Evolutionary conservation across 169 alveolate species (phyloP), one percentile per base, ranked within the genome.

Genomic region (Plasmodium ovale): DNA sequence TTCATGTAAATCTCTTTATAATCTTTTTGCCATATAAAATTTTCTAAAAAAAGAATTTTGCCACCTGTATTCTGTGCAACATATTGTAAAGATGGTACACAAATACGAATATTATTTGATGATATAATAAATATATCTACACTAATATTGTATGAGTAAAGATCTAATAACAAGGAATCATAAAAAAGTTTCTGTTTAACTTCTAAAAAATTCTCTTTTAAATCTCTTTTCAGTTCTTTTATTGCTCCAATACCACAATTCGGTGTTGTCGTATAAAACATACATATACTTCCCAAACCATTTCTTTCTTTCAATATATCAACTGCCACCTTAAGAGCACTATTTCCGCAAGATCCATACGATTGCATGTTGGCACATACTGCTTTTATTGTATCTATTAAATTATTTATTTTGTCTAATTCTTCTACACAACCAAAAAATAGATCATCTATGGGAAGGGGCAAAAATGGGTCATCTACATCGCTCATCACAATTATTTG

Each of bases 261-360:
- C 7, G 96, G 96, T 3, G 93, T 88, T 60, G 79, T 77, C 1
- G 94, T 70, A 87, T 92, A 91, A 82, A 91, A 93, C 77, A 93
- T 89, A 56, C 91, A 87, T 29, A 93, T 82, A 19, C 93, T 92
- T 7, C 96, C 96, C 33, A 73, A 29, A 49, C 85, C 70, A 35
- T 73, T 42, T 49, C 93, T 71, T 53, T 89, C 93, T 58, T 92
- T 88, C 59, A 93, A 42, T 37, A 91, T 53, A 42, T 87, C 82
- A n/a, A 93, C 44, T 4, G 93, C 96, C 31, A 87, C 87, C 27
- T 88, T 77, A 10, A 93, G 62, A 5, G 96, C 96, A 59, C 87
- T 69, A 62, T 88, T 92, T 14, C 93, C 94, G 42, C 96, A 93
- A n/a, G 89, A 79, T 2, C 39, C 79, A 23, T 79, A 79, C 9